Base-by-base conservation (phyloP, 306 rosid species). In the Cucumis melo region DNA sequence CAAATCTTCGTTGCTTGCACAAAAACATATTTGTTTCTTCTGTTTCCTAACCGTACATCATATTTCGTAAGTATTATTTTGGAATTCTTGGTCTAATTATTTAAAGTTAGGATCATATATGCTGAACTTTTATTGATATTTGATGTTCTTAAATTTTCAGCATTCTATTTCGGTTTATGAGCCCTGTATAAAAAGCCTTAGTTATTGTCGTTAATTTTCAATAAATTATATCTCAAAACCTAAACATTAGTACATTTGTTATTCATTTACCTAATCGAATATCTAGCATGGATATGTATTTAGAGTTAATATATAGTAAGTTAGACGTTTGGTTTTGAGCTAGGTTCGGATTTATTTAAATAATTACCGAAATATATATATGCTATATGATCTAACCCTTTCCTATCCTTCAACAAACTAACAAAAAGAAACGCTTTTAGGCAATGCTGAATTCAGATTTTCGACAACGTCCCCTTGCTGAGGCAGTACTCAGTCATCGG, bases 371-470 rank as follows among this genome's bases (percentile, higher is more conserved):
- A 50, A 53, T 3, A 53, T 53, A 50, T 50, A 50, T 14, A 50
- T 15, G 55, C 20, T 61, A 27, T 1, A 32, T 64, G 24, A 64
- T 64, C 27, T 39, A 12, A 29, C 13, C 1, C 39, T 65, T 39
- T 38, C 29, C 6, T 36, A 65, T 9, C n/a, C 73, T 66, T 20
- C 46, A 9, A 42, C 54, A 12, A 41, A 66, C 48, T 20, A n/a
- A 34, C 15, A 11, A 39, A 38, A 41, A 20, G 6, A 24, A 11
- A 7, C 24, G 15, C 10, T 39, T 66, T 32, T 83, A 93, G 98
- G 96, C 91, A 64, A 93, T 93, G 97, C 84, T 91, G 77, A 88
- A 91, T 84, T 85, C 97, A 38, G 97, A 93, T 73, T 90, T 88
- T 79, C 91, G 94, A 21, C 87, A 84, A 78, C 86, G 96, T 39